These are phyloP conservation scores for Mortierella sp. DNA, from an alignment of 371 early-diverging fungal genomes.

Conservation along the genomic window DNA sequence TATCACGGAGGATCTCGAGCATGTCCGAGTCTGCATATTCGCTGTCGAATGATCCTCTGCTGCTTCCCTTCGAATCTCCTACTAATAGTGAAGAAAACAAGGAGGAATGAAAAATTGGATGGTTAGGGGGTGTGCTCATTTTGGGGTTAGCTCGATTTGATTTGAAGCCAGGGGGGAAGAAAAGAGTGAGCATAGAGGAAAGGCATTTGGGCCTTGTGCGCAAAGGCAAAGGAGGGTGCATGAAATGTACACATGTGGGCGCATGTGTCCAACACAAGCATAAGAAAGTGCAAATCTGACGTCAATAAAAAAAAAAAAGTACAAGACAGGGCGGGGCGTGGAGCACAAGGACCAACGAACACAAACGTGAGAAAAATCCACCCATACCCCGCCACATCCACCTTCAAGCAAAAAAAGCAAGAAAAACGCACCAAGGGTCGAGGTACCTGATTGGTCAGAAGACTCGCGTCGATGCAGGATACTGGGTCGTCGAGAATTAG, in stretches of 20 bases:
- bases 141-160: neutral
- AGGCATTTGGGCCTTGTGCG: too few species aligned
- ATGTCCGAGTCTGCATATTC: constrained; percentile 55
- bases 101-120: neutral
- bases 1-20: constrained; percentile 63
- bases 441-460: constrained; percentile 52
- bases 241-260: too few species aligned
- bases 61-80: constrained; percentile 17
- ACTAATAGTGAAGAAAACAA: neutral
- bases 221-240: too few species aligned
- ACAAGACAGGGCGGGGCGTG: neutral
- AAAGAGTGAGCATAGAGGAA: too few species aligned
- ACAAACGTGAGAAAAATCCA: neutral
- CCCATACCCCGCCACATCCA: neutral
- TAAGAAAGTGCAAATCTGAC: too few species aligned
- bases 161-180: neutral
- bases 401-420: neutral
- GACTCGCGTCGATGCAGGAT: constrained; percentile 47
- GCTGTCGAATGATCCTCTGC: constrained; percentile 34
- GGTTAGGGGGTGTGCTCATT: neutral
- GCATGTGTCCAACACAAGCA: too few species aligned
- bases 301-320: too few species aligned
- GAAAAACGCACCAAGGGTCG: constrained; percentile 35
- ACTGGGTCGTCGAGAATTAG: constrained; percentile 33
- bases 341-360: too few species aligned